Evolutionary conservation across 108 stramenopile species (phyloP).

Genomic region (Hondaea fermentalgiana): DNA sequence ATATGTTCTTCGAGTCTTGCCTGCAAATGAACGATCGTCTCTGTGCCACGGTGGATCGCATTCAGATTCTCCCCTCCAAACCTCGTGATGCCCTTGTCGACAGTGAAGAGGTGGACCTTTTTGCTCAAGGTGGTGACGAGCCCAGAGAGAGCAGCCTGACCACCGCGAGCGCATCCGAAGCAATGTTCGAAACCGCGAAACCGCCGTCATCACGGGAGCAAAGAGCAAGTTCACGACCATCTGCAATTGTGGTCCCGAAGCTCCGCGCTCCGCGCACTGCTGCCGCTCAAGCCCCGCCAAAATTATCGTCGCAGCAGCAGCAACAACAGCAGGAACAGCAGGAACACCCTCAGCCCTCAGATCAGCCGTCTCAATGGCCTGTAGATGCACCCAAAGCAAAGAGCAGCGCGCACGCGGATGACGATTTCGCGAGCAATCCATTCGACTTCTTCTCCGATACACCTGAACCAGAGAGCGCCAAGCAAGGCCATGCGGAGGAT

Average conservation of each 20-base stretch:
- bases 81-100: neutral
- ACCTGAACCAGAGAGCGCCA: neutral
- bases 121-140: too few species aligned
- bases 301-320: neutral
- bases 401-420: neutral
- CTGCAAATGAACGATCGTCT: constrained; percentile 10
- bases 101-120: too few species aligned
- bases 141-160: too few species aligned
- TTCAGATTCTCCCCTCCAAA: neutral
- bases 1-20: neutral
- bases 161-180: too few species aligned
- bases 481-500: neutral
- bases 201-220: neutral
- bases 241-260: neutral
- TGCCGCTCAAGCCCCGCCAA: neutral
- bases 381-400: too few species aligned
- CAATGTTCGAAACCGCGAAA: too few species aligned
- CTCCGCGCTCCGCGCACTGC: neutral
- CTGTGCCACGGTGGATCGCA: neutral
- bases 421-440: neutral
- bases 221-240: neutral
- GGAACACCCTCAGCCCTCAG: neutral
- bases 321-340: neutral
- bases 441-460: neutral
- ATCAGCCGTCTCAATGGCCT: neutral